phyloP scores from a whole-genome alignment of 345 rosid species.

The Reutealis trisperma region DNA sequence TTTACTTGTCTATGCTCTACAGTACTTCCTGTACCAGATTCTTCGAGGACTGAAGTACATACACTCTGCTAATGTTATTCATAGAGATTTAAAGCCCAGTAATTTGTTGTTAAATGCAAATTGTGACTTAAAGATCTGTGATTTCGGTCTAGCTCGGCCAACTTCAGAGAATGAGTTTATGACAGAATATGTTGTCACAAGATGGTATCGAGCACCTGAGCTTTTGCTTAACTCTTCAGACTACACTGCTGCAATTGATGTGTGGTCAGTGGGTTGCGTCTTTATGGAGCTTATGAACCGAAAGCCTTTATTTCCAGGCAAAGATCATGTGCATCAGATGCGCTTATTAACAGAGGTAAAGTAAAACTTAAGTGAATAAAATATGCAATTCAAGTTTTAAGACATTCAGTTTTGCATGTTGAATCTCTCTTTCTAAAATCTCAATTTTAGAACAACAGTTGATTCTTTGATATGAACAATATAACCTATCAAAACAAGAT shows the following conservation, averaged over 20 bases:
- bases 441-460: neutral
- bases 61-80: conserved; percentile 96
- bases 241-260: conserved; percentile 91
- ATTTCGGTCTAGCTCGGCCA: conserved; percentile 94
- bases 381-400: neutral
- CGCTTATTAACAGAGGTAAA: conserved; percentile 85
- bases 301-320: conserved; percentile 92
- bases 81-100: conserved; percentile 92
- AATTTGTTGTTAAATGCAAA: conserved; percentile 84
- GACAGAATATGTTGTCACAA: conserved; percentile 98
- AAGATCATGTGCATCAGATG: conserved; percentile 94
- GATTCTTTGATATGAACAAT: neutral
- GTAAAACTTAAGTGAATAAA: neutral
- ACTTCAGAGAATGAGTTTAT: conserved; percentile 86
- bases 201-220: conserved; percentile 99
- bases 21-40: conserved; percentile 95
- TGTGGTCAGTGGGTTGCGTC: conserved; percentile 99
- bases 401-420: neutral
- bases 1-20: conserved; percentile 27
- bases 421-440: neutral
- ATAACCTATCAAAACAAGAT: too few relatives aligned
- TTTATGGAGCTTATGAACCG: conserved; percentile 97
- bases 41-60: conserved; percentile 94
- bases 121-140: conserved; percentile 90
- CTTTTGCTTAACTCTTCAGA: conserved; percentile 83